phyloP scores from a whole-genome alignment of 495 filamentous ascomycete species.

The Parathielavia appendiculata region DNA sequence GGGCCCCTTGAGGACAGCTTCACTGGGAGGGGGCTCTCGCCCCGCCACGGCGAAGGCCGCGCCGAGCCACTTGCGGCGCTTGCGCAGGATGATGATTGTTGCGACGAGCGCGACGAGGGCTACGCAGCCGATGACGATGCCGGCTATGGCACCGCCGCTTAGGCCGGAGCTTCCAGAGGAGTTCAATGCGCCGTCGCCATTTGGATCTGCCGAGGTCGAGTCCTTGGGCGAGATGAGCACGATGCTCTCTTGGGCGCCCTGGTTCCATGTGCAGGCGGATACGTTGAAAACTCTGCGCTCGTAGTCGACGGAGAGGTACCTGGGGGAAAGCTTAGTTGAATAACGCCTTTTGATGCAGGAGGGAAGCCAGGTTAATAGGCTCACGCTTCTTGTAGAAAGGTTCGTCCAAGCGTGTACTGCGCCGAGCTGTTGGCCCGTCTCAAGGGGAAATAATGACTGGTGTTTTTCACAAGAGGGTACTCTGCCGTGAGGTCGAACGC shows the following conservation, averaged over 20 bases:
- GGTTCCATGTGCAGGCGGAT: neutral
- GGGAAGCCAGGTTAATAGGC: neutral
- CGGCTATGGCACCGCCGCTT: neutral
- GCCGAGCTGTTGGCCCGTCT: neutral
- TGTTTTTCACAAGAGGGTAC: neutral
- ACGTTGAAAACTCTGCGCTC: neutral
- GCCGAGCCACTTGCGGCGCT: neutral
- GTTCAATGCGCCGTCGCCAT: neutral
- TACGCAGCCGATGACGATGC: neutral
- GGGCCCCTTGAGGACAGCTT: neutral
- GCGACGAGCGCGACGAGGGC: neutral
- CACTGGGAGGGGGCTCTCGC: neutral
- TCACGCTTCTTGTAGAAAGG: constrained; percentile 1
- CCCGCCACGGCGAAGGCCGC: neutral
- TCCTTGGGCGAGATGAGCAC: neutral
- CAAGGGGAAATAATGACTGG: neutral
- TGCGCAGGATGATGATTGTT: neutral
- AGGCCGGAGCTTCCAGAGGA: neutral
- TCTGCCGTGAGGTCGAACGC: neutral
- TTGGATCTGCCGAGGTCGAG: neutral
- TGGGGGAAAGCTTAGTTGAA: neutral
- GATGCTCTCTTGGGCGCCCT: neutral
- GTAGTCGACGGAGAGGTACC: neutral
- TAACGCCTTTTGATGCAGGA: too few relatives aligned
- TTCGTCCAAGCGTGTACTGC: neutral